Evolutionary conservation across 345 rosid genomes (phyloP).

Genomic region (Diplotaxis tenuifolia): DNA sequence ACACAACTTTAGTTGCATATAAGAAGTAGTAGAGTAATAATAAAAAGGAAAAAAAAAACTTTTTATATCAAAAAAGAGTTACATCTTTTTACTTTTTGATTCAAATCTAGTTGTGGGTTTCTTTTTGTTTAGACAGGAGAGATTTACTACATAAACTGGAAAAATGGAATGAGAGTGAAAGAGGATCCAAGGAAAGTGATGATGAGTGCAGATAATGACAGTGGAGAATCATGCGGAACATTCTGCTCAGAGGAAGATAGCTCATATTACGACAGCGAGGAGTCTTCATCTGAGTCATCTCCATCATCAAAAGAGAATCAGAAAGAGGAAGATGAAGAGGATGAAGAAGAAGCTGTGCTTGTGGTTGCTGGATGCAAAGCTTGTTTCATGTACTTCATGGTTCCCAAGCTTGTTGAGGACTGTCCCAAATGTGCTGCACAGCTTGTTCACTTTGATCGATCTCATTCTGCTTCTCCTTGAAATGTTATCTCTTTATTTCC

Average conservation of each 20-base stretch:
- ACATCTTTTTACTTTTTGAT: background rate
- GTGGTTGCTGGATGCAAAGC: slow-evolving; percentile 97
- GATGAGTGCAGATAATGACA: slow-evolving; percentile 34
- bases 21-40: slow-evolving; percentile 9
- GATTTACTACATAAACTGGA: slow-evolving; percentile 90
- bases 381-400: slow-evolving; percentile 98
- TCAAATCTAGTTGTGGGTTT: slow-evolving; percentile 1
- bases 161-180: slow-evolving; percentile 74
- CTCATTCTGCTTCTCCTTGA: slow-evolving; percentile 49
- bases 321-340: slow-evolving; percentile 22
- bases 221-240: slow-evolving; percentile 41
- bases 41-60: background rate
- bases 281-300: slow-evolving; percentile 66
- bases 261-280: slow-evolving; percentile 67
- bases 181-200: slow-evolving; percentile 69
- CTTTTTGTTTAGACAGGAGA: slow-evolving; percentile 67
- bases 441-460: slow-evolving; percentile 84
- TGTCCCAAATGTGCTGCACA: slow-evolving; percentile 89
- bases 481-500: slow-evolving; percentile 2
- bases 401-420: slow-evolving; percentile 76
- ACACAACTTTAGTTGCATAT: too few species aligned
- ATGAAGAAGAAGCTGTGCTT: slow-evolving; percentile 55
- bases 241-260: slow-evolving; percentile 59
- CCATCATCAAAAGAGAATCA: slow-evolving; percentile 50
- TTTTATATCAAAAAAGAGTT: slow-evolving; percentile 7